Conservation (phyloP, 2,329 filamentous ascomycete genomes). For the Albophoma yamanashiensis region DNA sequence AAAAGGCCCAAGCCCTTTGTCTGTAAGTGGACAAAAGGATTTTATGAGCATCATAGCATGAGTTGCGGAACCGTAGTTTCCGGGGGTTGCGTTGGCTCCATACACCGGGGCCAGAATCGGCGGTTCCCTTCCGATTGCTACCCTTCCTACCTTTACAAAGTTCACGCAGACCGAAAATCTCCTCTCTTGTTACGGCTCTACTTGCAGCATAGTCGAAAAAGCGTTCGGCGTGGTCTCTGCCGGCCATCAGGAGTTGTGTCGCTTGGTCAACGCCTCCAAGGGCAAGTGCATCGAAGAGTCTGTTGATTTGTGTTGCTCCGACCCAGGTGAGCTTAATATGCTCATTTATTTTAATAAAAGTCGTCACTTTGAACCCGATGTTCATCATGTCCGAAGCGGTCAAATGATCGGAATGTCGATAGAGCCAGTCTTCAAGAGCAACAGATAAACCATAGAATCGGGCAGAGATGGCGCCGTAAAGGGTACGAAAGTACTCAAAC, state of each 20-base stretch:
- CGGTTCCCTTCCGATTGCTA: neutral
- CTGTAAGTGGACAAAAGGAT: neutral
- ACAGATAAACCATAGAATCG: neutral
- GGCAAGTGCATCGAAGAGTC: neutral
- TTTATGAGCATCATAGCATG: neutral
- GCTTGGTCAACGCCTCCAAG: neutral
- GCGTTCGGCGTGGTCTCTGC: neutral
- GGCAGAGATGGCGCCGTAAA: neutral
- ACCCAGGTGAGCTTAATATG: neutral
- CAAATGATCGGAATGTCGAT: too few relatives aligned
- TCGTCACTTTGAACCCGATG: neutral
- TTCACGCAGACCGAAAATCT: neutral
- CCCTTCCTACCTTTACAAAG: neutral
- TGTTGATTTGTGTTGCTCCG: neutral
- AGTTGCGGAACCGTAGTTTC: neutral
- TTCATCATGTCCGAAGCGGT: neutral
- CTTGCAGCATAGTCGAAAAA: neutral
- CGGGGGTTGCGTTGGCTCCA: neutral
- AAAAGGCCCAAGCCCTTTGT: neutral
- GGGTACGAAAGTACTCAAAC: neutral
- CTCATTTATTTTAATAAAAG: neutral
- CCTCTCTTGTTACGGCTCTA: neutral
- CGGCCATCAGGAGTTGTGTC: neutral
- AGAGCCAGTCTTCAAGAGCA: neutral
- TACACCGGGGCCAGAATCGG: neutral